These are phyloP conservation scores for Geotrichum phurueaensis DNA, from an alignment of 1,139 yeast genomes.

Conservation along the genomic window DNA sequence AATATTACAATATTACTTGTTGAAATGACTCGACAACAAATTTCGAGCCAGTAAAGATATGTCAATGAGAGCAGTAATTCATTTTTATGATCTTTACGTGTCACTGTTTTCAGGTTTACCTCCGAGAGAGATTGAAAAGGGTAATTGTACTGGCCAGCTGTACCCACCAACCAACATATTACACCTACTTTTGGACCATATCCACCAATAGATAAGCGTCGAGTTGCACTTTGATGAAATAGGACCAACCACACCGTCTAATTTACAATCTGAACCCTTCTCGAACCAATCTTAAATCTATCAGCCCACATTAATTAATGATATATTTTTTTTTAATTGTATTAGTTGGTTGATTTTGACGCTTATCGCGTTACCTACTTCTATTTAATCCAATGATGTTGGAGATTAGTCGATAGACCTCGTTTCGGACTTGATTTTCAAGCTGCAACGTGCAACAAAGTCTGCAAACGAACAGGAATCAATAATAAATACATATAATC, in stretches of 20 bases:
- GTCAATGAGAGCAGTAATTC: background rate
- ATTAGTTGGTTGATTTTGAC: too few species aligned
- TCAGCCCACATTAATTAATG: too few species aligned
- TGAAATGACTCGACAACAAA: background rate
- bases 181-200: background rate
- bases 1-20: background rate
- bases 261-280: background rate
- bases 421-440: too few species aligned
- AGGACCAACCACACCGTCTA: background rate
- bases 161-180: background rate
- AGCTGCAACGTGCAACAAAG: too few species aligned
- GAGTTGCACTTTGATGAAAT: background rate
- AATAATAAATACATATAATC: too few species aligned
- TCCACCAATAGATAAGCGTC: background rate
- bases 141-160: background rate
- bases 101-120: background rate
- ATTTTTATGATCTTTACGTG: background rate
- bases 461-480: too few species aligned
- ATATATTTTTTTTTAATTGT: too few species aligned
- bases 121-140: background rate
- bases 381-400: too few species aligned
- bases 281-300: background rate
- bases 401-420: too few species aligned
- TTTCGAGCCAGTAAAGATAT: background rate
- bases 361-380: too few species aligned